Evolutionary conservation across 1,139 yeast species (phyloP).

Genomic region (Pichia inconspicua): DNA sequence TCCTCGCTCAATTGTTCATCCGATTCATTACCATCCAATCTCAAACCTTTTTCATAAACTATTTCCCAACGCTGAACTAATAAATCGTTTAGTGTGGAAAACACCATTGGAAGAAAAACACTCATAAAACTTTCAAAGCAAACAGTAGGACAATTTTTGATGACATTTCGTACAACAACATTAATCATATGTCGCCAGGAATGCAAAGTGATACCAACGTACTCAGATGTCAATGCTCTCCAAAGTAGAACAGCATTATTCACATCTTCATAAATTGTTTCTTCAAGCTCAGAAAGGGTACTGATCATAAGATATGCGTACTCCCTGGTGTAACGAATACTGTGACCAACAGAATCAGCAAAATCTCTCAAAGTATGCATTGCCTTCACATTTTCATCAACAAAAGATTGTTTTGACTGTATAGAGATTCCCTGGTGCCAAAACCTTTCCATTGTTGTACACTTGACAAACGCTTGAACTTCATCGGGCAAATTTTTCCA

Average conservation of each 20-base stretch:
- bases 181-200: slow-evolving; percentile 97
- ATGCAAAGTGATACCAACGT: slow-evolving; percentile 82
- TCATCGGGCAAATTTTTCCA: slow-evolving; percentile 84
- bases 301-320: slow-evolving; percentile 89
- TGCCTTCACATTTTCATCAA: slow-evolving; percentile 90
- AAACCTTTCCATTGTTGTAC: slow-evolving; percentile 84
- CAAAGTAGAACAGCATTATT: slow-evolving; percentile 67
- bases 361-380: slow-evolving; percentile 89
- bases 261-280: slow-evolving; percentile 80
- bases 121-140: slow-evolving; percentile 64
- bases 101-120: slow-evolving; percentile 69
- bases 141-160: slow-evolving; percentile 78
- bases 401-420: slow-evolving; percentile 88
- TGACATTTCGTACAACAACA: slow-evolving; percentile 75
- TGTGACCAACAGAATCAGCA: slow-evolving; percentile 98
- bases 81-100: slow-evolving; percentile 63
- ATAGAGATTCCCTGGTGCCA: slow-evolving; percentile 98
- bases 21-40: slow-evolving; percentile 59
- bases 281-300: slow-evolving; percentile 84
- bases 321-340: slow-evolving; percentile 89
- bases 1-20: slow-evolving; percentile 90
- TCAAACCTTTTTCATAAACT: slow-evolving; percentile 63
- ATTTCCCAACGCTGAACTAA: slow-evolving; percentile 69
- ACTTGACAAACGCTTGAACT: slow-evolving; percentile 82
- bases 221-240: slow-evolving; percentile 82